Base-by-base conservation (phyloP, 1,139 yeast species). In the Candida albicans region DNA sequence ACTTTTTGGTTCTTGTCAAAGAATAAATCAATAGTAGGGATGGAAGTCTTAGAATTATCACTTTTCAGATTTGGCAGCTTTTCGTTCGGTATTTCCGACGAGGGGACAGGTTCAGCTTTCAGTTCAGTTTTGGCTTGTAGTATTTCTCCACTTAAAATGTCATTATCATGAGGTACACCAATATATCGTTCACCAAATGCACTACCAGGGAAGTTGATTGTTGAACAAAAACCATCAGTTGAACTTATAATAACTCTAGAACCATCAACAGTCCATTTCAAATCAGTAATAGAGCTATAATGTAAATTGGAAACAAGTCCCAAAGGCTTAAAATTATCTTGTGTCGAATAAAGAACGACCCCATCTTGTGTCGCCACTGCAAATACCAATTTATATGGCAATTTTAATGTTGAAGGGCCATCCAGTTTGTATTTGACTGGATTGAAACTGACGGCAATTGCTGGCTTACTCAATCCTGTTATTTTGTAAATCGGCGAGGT, bases 331-430 rank as follows among this genome's bases (percentile, higher is more conserved):
- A 73, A 58, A 25, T 40, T 31, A 33, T 74, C 72, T 50, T 81
- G 86, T 0, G 98, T 91, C 52, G 89, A 95, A 62, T 89, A 95
- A 1, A 95, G 67, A 10, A 86, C 60, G 9, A 93, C 84, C n/a
- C 93, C 77, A 57, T 89, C 96, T 46, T 88, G 90, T 0, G 97
- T 91, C 0, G 97, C 98, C 26, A 95, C 85, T 0, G 98, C 99
- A 67, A 87, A 91, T 0, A 91, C 67, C 80, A 93, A 79, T 47
- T 88, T 77, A 57, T 93, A 90, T 0, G 87, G 85, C 34, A 89
- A 65, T 12, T 38, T 34, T 25, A 27, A 9, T 5, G 15, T 27
- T 14, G 77, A 55, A 42, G 72, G 60, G 2, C 13, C 36, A 8
- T 24, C 14, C 8, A 37, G 30, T 31, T 37, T 37, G 61, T 85